These are phyloP conservation scores for Pontederia crassipes DNA, from an alignment of 176 grass and related monocot species.

Conservation along the genomic window DNA sequence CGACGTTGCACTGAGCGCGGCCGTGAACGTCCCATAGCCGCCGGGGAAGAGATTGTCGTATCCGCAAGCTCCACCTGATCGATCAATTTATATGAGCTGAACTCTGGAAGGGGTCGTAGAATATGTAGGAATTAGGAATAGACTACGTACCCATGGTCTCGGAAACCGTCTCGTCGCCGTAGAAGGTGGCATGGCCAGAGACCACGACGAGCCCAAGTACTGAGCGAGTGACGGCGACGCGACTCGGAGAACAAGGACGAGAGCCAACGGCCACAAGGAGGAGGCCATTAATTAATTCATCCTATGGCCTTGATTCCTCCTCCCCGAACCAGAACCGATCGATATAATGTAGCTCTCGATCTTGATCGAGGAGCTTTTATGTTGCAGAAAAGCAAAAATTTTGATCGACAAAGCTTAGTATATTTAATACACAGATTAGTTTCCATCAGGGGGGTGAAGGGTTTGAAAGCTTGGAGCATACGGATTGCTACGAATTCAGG, in stretches of 20 bases:
- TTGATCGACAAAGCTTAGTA: no score
- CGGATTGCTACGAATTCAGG: neutral
- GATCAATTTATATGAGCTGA: neutral
- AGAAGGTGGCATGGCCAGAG: slow-evolving; percentile 72
- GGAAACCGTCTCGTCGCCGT: slow-evolving; percentile 55
- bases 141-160: slow-evolving; percentile 43
- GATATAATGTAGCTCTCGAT: neutral
- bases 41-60: slow-evolving; percentile 42
- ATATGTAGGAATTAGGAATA: no score
- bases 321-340: neutral
- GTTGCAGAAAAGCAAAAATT: no score
- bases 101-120: neutral
- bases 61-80: slow-evolving; percentile 62
- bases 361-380: no score
- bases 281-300: neutral
- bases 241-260: neutral
- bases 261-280: neutral
- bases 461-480: neutral
- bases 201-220: slow-evolving; percentile 26
- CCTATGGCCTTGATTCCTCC: no score
- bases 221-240: neutral
- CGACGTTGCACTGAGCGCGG: slow-evolving; percentile 59
- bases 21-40: slow-evolving; percentile 59
- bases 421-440: neutral
- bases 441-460: neutral